phyloP scores from a whole-genome alignment of 148 eudicot genomes.

The Persicaria tinctoria region DNA sequence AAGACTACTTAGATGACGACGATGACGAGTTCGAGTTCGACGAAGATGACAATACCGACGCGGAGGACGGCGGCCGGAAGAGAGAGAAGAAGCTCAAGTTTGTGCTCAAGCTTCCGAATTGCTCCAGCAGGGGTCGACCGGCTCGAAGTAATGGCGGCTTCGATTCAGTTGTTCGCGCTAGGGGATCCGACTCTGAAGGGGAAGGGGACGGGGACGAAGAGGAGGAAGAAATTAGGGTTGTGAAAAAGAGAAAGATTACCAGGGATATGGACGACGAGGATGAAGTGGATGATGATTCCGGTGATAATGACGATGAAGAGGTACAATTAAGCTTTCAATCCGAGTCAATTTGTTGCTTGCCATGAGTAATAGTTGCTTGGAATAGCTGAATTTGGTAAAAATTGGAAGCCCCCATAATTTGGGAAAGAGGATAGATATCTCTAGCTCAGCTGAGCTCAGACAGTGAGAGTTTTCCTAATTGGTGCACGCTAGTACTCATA shows the following conservation, averaged over 20 bases:
- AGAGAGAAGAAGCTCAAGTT: conserved; percentile 21
- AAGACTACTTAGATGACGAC: conserved; percentile 1
- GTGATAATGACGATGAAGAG: conserved; percentile 14
- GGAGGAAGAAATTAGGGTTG: conserved; percentile 8
- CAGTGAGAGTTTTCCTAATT: not conserved
- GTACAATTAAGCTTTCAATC: conserved; percentile 9
- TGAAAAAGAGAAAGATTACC: conserved; percentile 10
- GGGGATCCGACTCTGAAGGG: not conserved
- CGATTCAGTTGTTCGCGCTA: not conserved
- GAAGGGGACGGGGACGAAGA: not conserved
- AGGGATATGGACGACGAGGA: conserved; percentile 9
- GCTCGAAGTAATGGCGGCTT: conserved; percentile 1
- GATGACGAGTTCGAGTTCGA: conserved; percentile 8
- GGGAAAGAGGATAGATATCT: not conserved
- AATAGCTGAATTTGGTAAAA: not conserved
- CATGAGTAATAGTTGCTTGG: not conserved
- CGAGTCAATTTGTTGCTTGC: not conserved
- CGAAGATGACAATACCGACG: not conserved
- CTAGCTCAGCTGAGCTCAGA: conserved; percentile 13
- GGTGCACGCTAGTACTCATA: conserved; percentile 4
- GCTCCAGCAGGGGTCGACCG: conserved; percentile 4
- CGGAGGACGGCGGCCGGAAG: conserved; percentile 8
- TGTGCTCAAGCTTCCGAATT: conserved; percentile 16
- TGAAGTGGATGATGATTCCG: conserved; percentile 3
- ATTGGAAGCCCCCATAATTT: not conserved